phyloP scores from a whole-genome alignment of 768 basidiomycete genomes.

The Lenzites betulinus region DNA sequence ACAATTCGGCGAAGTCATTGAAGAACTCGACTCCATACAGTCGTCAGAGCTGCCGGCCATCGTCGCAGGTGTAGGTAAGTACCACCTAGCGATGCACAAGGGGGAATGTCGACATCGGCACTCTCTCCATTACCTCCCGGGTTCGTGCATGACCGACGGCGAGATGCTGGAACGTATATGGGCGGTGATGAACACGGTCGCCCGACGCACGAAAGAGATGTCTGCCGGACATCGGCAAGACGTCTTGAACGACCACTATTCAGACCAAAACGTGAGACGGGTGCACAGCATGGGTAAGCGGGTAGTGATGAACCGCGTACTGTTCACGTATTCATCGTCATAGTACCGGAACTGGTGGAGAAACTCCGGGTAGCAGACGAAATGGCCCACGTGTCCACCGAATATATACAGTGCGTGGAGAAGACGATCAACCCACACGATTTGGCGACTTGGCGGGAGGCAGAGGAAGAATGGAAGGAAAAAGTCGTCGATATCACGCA shows the following conservation, averaged over 20 bases:
- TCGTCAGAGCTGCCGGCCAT: background rate
- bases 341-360: background rate
- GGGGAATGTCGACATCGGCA: conserved; percentile 8
- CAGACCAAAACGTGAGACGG: conserved; percentile 13
- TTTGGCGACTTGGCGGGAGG: background rate
- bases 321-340: background rate
- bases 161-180: conserved; percentile 19
- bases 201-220: conserved; percentile 19
- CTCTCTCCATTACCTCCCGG: conserved; percentile 14
- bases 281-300: conserved; percentile 16
- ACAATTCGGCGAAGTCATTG: background rate
- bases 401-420: background rate
- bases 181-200: conserved; percentile 10
- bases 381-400: background rate
- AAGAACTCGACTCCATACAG: conserved; percentile 1
- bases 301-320: background rate
- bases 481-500: background rate
- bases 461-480: background rate
- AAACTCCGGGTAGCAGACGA: background rate
- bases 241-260: conserved; percentile 18
- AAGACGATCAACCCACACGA: background rate
- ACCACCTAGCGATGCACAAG: conserved; percentile 21
- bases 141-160: conserved; percentile 10
- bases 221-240: conserved; percentile 23
- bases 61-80: conserved; percentile 17